Base-by-base conservation (phyloP, 1,284 basidiomycete genomes). In the Phenoliferia sp. region DNA sequence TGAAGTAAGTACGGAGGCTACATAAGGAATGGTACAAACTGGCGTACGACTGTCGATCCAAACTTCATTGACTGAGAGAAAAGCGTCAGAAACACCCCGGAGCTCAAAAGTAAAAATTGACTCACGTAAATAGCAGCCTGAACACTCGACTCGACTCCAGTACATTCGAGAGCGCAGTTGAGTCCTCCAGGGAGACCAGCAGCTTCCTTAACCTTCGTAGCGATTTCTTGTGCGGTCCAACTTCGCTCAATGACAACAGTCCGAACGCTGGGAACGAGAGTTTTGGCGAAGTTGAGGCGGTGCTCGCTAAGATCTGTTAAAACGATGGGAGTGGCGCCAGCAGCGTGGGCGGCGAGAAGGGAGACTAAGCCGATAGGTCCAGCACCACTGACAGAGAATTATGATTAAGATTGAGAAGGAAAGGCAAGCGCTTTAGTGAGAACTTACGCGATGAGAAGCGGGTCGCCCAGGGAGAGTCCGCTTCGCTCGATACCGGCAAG, bases 141-240 rank as follows among this genome's bases (percentile, higher is more conserved):
- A 72, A 96, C 89, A 17, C 88, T 91, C 44, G 86, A 86, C 79
- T 95, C 91, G 32, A 94, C 90, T 22, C 94, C 94, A 61, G 91
- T 94, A 60, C 90, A 90, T 75, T 93, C 91, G 67, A 93, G 81
- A 0, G 79, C 80, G 35, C 80, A 69, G n/a, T 69, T 69, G 15
- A 81, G 59, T 9, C 73, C 73, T 7, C 22, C 9, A 16, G 58
- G 54, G 3, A 73, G 62, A 0, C 79, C 80, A 22, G 80, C 79
- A 1, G 69, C 76, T 7, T 68, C 66, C 68, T 79, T 78, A 65
- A 82, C 77, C 70, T 75, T 70, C 22, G 59, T 64, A 0, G 80
- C 78, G 3, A 77, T 68, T 19, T 78, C 76, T 63, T 80, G 76
- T 3, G 78, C 70, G 15, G 70, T 69, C 61, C 72, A 71, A 3